Evolutionary conservation across 345 rosid species (phyloP).

Genomic region (Lepidium sativum): DNA sequence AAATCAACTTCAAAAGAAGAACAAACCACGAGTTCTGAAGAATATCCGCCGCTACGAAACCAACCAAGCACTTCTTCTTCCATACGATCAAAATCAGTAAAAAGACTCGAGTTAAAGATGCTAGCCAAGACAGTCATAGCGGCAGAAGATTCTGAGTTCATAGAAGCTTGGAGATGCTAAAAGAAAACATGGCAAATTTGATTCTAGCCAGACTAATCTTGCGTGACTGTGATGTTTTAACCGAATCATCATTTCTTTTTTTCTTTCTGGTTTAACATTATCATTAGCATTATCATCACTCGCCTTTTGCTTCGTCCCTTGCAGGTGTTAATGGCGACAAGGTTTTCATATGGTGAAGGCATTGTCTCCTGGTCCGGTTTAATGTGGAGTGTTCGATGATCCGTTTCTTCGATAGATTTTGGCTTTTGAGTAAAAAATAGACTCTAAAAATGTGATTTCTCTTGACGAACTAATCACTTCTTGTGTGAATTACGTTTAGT

Average conservation of each 20-base stretch:
- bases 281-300: neutral
- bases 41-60: neutral
- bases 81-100: neutral
- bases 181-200: neutral
- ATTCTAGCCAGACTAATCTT: neutral
- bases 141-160: constrained; percentile 42
- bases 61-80: neutral
- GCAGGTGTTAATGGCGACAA: neutral
- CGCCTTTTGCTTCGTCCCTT: constrained; percentile 5
- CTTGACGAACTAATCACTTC: neutral
- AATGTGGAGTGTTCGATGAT: neutral
- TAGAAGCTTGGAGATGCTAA: constrained; percentile 25
- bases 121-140: constrained; percentile 21
- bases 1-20: neutral
- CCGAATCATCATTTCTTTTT: neutral
- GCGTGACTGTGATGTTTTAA: neutral
- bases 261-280: too few relatives aligned
- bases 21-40: neutral
- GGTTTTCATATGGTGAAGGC: neutral
- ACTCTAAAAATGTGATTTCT: neutral
- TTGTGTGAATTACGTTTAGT: too few relatives aligned
- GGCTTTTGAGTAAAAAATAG: neutral
- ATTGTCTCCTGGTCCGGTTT: neutral
- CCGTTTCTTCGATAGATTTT: neutral
- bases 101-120: constrained; percentile 14